These are phyloP conservation scores for Arabidopsis lyrata DNA, from an alignment of 441 rosid species.

Conservation along the genomic window DNA sequence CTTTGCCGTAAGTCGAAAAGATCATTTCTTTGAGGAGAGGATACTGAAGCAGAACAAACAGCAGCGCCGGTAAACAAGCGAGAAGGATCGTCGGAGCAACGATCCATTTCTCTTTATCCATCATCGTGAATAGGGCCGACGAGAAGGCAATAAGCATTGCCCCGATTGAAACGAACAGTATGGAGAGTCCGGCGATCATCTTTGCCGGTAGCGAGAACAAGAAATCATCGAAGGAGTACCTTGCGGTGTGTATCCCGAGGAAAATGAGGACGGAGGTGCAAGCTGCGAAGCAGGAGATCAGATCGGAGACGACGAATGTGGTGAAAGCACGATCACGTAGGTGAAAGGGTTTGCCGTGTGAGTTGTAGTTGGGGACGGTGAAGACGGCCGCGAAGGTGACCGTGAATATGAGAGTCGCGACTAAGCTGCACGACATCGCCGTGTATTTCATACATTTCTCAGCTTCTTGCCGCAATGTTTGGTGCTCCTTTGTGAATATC, in stretches of 20 bases:
- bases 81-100: constrained; percentile 39
- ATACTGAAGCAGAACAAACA: constrained; percentile 70
- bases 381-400: constrained; percentile 51
- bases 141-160: constrained; percentile 51
- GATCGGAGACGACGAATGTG: constrained; percentile 41
- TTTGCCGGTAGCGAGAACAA: constrained; percentile 46
- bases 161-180: constrained; percentile 46
- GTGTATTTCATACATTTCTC: constrained; percentile 58
- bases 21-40: constrained; percentile 76
- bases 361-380: constrained; percentile 40
- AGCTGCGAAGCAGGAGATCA: constrained; percentile 51
- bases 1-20: constrained; percentile 66
- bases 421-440: constrained; percentile 41
- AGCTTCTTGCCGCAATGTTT: constrained; percentile 39
- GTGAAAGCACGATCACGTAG: not conserved
- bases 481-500: constrained; percentile 47
- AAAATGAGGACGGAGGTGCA: constrained; percentile 49
- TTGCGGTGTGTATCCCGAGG: constrained; percentile 51
- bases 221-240: constrained; percentile 52
- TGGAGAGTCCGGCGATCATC: constrained; percentile 47
- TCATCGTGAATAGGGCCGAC: constrained; percentile 39
- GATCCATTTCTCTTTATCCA: constrained; percentile 20
- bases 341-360: constrained; percentile 34
- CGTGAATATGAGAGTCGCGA: constrained; percentile 49
- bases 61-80: constrained; percentile 44